Evolutionary conservation across 1,139 yeast genomes (phyloP).

Genomic region (Yamadazyma taylorii): DNA sequence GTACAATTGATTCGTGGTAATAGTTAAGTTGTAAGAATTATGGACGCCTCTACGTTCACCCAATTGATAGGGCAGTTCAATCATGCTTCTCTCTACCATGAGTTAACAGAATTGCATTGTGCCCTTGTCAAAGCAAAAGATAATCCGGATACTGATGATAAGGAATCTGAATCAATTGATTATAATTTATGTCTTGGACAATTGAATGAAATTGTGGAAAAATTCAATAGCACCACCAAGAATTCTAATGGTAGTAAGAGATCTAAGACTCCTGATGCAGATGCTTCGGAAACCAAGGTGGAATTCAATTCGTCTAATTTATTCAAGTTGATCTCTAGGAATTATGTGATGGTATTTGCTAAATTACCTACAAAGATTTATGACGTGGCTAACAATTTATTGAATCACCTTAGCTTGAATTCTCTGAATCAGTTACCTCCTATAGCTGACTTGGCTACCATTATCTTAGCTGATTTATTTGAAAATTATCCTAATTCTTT

Average conservation of each 20-base stretch:
- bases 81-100: too few relatives aligned
- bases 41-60: too few relatives aligned
- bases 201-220: slow-evolving; percentile 19
- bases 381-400: slow-evolving; percentile 39
- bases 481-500: slow-evolving; percentile 40
- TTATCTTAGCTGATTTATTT: slow-evolving; percentile 39
- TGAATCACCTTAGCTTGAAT: slow-evolving; percentile 26
- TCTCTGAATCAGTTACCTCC: slow-evolving; percentile 19
- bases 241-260: slow-evolving; percentile 11
- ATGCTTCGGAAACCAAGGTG: slow-evolving; percentile 4
- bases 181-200: slow-evolving; percentile 17
- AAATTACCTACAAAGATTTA: slow-evolving; percentile 37
- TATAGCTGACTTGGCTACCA: slow-evolving; percentile 26
- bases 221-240: slow-evolving; percentile 15
- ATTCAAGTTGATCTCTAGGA: slow-evolving; percentile 32
- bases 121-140: slow-evolving; percentile 16
- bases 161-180: slow-evolving; percentile 15
- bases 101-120: slow-evolving; percentile 17
- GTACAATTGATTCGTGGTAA: too few relatives aligned
- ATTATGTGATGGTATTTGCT: slow-evolving; percentile 28
- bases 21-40: too few relatives aligned
- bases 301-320: slow-evolving; percentile 17
- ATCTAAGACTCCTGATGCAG: slow-evolving; percentile 12
- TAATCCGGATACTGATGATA: slow-evolving; percentile 1
- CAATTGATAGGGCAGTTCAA: too few relatives aligned